phyloP scores from a whole-genome alignment of 148 eudicot species.

The Polygonum aviculare region DNA sequence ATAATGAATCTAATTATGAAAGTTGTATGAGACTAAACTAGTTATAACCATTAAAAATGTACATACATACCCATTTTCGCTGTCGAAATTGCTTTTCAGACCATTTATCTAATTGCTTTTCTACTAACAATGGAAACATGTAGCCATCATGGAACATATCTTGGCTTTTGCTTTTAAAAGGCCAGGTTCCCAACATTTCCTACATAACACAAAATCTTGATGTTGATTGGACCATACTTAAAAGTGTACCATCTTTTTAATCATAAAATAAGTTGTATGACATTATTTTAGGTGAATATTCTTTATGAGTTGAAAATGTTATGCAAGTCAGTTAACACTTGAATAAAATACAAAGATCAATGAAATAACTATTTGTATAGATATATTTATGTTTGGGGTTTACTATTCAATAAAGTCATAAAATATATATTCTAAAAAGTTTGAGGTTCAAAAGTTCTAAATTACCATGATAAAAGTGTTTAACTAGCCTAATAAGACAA shows the following conservation, averaged over 20 bases:
- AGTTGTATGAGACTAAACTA: not conserved
- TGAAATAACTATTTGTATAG: no score
- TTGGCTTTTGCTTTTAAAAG: slow-evolving; percentile 54
- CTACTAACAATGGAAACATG: slow-evolving; percentile 42
- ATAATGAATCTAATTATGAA: not conserved
- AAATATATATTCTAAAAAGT: no score
- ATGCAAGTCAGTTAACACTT: no score
- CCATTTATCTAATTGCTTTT: slow-evolving; percentile 36
- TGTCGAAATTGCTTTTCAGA: slow-evolving; percentile 24
- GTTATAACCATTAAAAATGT: not conserved
- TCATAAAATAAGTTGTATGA: no score
- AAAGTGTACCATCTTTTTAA: not conserved
- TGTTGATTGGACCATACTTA: not conserved
- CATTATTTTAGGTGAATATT: no score
- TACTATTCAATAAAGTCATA: no score
- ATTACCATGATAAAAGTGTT: no score
- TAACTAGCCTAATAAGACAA: no score
- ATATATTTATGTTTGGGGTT: no score
- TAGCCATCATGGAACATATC: slow-evolving; percentile 35
- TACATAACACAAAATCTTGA: slow-evolving; percentile 11
- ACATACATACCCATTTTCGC: not conserved
- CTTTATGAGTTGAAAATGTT: no score
- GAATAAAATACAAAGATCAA: no score
- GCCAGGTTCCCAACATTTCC: slow-evolving; percentile 40
- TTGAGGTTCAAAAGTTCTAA: no score